Percentiles rank a stretch among this genome's conserved stretches.
phyloP scores from a whole-genome alignment of 768 basidiomycete genomes.

The Cantharellus cinnabarinus region DNA sequence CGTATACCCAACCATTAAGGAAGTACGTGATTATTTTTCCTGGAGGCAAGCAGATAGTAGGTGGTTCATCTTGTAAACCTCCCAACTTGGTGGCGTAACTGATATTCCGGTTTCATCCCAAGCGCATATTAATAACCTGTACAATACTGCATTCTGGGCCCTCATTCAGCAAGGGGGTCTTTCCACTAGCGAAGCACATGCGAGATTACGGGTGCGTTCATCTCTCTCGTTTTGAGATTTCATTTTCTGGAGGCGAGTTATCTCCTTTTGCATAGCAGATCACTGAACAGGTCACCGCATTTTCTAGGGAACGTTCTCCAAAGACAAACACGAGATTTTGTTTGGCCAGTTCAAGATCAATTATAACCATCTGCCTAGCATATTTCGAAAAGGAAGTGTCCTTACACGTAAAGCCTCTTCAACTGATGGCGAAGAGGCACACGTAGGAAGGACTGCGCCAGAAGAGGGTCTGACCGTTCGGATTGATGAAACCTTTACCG shows the following conservation, averaged over 20 bases:
- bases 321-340: slow-evolving; percentile 81
- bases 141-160: slow-evolving; percentile 94
- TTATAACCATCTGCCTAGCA: slow-evolving; percentile 53
- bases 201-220: slow-evolving; percentile 24
- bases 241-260: not conserved
- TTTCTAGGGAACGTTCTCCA: slow-evolving; percentile 65
- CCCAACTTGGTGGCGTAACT: not conserved
- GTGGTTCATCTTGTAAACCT: slow-evolving; percentile 12
- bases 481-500: too few relatives aligned
- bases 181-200: slow-evolving; percentile 63
- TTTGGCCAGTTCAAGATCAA: slow-evolving; percentile 69
- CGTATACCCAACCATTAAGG: slow-evolving; percentile 49
- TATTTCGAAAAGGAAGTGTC: slow-evolving; percentile 72
- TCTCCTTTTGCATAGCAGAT: not conserved
- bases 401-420: slow-evolving; percentile 29
- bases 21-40: slow-evolving; percentile 77
- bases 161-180: slow-evolving; percentile 68
- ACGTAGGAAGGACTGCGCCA: too few relatives aligned
- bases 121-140: slow-evolving; percentile 97
- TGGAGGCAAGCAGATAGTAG: slow-evolving; percentile 94
- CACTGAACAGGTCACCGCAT: not conserved
- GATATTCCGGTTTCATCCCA: slow-evolving; percentile 1
- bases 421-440: too few relatives aligned
- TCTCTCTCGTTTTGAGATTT: not conserved
- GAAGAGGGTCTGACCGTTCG: too few relatives aligned